Evolutionary conservation across 495 filamentous ascomycete species (phyloP).

Genomic region (Aspergillus sclerotioniger): DNA sequence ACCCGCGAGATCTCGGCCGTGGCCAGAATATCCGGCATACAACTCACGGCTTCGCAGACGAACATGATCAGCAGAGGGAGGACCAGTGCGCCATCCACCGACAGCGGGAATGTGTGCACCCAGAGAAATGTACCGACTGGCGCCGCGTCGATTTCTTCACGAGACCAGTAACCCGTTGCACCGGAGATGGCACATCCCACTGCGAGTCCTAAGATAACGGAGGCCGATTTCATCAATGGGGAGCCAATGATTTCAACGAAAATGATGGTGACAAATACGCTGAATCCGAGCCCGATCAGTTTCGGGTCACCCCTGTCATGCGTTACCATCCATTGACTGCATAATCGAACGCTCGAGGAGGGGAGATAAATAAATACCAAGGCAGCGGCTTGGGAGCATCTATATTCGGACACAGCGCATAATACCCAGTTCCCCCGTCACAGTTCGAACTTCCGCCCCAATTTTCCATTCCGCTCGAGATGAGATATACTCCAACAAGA

Average conservation of each 20-base stretch:
- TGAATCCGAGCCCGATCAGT: conserved; percentile 79
- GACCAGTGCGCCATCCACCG: conserved; percentile 74
- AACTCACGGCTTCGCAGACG: conserved; percentile 66
- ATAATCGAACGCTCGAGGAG: background rate
- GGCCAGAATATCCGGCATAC: conserved; percentile 80
- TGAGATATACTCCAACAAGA: conserved; percentile 69
- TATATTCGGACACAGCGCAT: conserved; percentile 64
- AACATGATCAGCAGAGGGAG: conserved; percentile 64
- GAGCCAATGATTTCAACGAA: conserved; percentile 74
- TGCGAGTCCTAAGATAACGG: conserved; percentile 72
- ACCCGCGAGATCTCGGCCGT: conserved; percentile 75
- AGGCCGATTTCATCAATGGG: conserved; percentile 66
- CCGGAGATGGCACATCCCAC: conserved; percentile 79
- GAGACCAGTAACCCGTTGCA: conserved; percentile 74
- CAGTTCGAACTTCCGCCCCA: conserved; percentile 75
- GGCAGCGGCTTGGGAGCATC: conserved; percentile 69
- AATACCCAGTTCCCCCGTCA: conserved; percentile 49
- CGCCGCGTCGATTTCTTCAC: conserved; percentile 56
- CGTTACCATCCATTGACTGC: background rate
- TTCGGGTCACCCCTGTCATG: conserved; percentile 66
- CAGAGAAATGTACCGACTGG: conserved; percentile 81
- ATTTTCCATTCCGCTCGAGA: conserved; percentile 69
- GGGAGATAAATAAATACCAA: conserved; percentile 32
- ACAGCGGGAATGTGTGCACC: conserved; percentile 76
- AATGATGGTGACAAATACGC: conserved; percentile 78